These are phyloP conservation scores for Cenchrus americanus DNA, from an alignment of 176 grass and related monocot species.

Conservation along the genomic window DNA sequence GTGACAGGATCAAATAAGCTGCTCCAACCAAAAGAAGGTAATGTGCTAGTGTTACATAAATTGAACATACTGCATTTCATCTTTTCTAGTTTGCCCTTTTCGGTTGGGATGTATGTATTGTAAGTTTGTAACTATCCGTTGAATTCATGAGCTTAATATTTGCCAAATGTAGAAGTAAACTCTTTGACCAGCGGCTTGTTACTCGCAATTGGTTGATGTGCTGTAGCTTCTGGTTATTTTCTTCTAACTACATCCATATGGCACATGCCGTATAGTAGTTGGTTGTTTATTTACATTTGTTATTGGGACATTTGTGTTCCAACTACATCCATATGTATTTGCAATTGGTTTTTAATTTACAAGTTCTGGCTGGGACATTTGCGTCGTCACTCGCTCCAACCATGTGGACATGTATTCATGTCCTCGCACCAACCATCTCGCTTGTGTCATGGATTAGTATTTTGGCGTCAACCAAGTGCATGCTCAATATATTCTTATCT, in stretches of 20 bases:
- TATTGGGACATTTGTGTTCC: not conserved
- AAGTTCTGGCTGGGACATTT: not conserved
- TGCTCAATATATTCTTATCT: conserved; percentile 7
- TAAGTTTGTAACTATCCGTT: not conserved
- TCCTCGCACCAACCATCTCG: not conserved
- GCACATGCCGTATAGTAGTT: not conserved
- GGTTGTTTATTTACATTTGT: not conserved
- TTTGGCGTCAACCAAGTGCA: not conserved
- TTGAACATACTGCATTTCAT: not conserved
- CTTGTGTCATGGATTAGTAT: not conserved
- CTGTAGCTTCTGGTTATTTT: not conserved
- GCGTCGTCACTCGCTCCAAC: not conserved
- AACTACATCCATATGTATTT: not conserved
- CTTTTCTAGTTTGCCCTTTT: conserved; percentile 13
- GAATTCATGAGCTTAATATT: not conserved
- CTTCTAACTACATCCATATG: not conserved
- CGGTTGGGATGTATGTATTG: not conserved
- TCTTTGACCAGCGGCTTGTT: not conserved
- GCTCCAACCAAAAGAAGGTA: conserved; percentile 28
- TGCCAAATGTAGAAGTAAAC: not conserved
- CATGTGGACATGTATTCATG: not conserved
- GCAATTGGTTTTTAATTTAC: not conserved
- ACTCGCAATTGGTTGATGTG: not conserved
- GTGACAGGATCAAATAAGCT: not conserved
- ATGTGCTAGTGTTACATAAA: not conserved